Evolutionary conservation across 2,329 filamentous ascomycete genomes (phyloP).

Genomic region (Hypoxylon sp.): DNA sequence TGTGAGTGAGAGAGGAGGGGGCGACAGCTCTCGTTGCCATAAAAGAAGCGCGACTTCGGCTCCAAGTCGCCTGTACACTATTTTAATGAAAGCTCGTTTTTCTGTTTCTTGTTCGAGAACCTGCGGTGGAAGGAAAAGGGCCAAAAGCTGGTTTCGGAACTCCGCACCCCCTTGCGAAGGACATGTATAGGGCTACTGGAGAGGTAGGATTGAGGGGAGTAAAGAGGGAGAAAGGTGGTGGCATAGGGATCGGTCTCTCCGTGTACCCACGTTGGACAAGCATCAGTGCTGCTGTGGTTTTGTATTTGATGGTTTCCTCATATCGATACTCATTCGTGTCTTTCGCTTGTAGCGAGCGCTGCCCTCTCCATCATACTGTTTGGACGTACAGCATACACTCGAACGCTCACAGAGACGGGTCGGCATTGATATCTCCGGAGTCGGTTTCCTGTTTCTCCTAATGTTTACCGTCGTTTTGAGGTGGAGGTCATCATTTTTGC

Average conservation of each 20-base stretch:
- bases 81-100: slow-evolving; percentile 41
- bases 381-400: slow-evolving; percentile 36
- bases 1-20: slow-evolving; percentile 13
- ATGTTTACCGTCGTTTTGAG: slow-evolving; percentile 36
- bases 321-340: slow-evolving; percentile 43
- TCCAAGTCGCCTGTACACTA: slow-evolving; percentile 41
- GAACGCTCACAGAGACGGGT: slow-evolving; percentile 34
- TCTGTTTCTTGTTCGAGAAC: slow-evolving; percentile 30
- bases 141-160: slow-evolving; percentile 33
- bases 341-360: slow-evolving; percentile 41
- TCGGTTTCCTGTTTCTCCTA: slow-evolving; percentile 40
- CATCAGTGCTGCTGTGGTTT: slow-evolving; percentile 26
- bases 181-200: slow-evolving; percentile 30
- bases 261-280: slow-evolving; percentile 26
- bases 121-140: slow-evolving; percentile 36
- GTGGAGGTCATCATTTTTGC: slow-evolving; percentile 35
- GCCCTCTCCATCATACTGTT: slow-evolving; percentile 33
- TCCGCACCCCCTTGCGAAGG: slow-evolving; percentile 25
- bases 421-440: slow-evolving; percentile 44
- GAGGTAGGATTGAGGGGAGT: slow-evolving; percentile 22
- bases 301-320: slow-evolving; percentile 37
- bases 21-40: slow-evolving; percentile 27
- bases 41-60: slow-evolving; percentile 32
- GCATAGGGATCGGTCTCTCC: slow-evolving; percentile 20
- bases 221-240: slow-evolving; percentile 33